Percentiles rank a stretch among this genome's conserved stretches.
Conservation (phyloP, 192 early-diverging fungal species). For the Oehlia diaphana region DNA sequence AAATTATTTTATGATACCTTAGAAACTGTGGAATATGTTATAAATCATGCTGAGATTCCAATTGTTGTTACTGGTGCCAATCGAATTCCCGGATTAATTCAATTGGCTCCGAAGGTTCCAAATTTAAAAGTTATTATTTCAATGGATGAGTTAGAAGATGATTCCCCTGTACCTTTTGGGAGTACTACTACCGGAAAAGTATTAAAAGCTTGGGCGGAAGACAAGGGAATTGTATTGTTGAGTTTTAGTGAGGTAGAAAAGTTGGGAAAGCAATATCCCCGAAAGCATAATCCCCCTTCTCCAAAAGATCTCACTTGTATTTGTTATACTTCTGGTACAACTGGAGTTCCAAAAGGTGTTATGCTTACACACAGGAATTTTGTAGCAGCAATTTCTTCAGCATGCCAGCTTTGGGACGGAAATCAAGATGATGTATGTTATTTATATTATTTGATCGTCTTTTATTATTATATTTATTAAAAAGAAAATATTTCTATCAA, state of each 20-base stretch:
- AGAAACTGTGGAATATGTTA: constrained; percentile 68
- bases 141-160: constrained; percentile 68
- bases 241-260: constrained; percentile 63
- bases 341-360: constrained; percentile 70
- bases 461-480: constrained; percentile 3
- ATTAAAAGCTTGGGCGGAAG: constrained; percentile 64
- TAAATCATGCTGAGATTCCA: constrained; percentile 85
- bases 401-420: neutral
- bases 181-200: constrained; percentile 32
- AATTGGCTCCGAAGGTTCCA: constrained; percentile 49
- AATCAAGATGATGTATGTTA: neutral
- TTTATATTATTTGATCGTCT: neutral
- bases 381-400: neutral
- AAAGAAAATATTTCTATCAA: constrained; percentile 40
- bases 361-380: neutral
- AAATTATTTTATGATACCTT: neutral
- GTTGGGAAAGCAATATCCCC: constrained; percentile 55
- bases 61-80: constrained; percentile 53
- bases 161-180: constrained; percentile 28
- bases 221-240: constrained; percentile 56
- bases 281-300: constrained; percentile 57
- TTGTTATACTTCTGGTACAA: constrained; percentile 87
- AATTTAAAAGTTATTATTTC: constrained; percentile 71
- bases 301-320: constrained; percentile 68
- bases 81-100: constrained; percentile 8